Base-by-base conservation (phyloP, 2,329 filamentous ascomycete species). In the Colletotrichum orbiculare region DNA sequence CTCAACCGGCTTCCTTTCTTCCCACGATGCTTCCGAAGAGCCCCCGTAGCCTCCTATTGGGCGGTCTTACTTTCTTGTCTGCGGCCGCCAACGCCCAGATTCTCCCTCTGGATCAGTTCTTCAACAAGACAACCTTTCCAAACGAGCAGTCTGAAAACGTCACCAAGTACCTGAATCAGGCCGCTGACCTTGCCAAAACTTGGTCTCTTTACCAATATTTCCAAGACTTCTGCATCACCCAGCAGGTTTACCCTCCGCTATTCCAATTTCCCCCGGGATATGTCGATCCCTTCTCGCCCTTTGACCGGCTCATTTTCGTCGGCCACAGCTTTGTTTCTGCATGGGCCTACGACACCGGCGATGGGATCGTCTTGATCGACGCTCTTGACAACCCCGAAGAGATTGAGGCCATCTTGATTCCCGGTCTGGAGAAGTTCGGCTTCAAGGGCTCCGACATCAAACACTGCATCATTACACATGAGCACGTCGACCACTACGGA, bases 101-200 rank as follows among this genome's bases (percentile, higher is more conserved):
- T 42, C 10, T n/a, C 39, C 10, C 39, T 42, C 39, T 42, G 39
- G 35, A 52, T 12, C 48, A 38, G 35, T 52, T 52, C 34, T 52
- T 52, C 48, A 52, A 52, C 35, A 52, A 39, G n/a, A 52, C 48
- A 13, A 38, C 48, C 13, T 52, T 52, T n/a, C 48, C 48, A 13
- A 52, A 52, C 13, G 48, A 39, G 38, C 33, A 52, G 9, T 13
- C 48, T 8, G 35, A 39, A 12, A 52, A 52, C n/a, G 48, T 52
- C 35, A 52, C 48, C 6, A 52, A 37, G 17, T 52, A 52, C 34
- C 48, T 52, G 48, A 52, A 52, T n/a, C 33, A 37, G n/a, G 48
- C 48, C 8, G 48, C 35, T n/a, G n/a, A 38, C 17, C 48, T 52
- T 10, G 48, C 48, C 33, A 52, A 52, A 35, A 52, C 48, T 6